phyloP scores from a whole-genome alignment of 1,284 basidiomycete genomes.

The Microbotryum saponariae region DNA sequence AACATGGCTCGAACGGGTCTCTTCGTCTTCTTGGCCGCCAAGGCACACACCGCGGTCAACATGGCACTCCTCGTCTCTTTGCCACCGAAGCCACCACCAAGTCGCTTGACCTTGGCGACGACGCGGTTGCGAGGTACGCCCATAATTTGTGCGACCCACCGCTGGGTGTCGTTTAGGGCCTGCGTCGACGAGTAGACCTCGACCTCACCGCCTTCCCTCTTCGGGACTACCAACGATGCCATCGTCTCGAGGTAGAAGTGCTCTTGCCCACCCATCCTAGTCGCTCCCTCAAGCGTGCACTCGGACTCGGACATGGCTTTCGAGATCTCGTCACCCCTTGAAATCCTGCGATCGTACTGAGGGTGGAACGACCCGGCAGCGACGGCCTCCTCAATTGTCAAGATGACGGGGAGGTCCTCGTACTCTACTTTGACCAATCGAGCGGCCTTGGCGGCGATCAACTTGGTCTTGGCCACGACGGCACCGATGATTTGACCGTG shows the following conservation, averaged over 20 bases:
- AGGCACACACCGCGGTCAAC: constrained; percentile 32
- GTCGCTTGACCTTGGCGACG: constrained; percentile 37
- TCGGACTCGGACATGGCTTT: constrained; percentile 30
- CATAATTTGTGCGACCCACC: constrained; percentile 39
- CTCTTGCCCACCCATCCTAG: constrained; percentile 39
- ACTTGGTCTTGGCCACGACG: constrained; percentile 39
- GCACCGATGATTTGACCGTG: constrained; percentile 41
- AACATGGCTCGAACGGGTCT: constrained; percentile 41
- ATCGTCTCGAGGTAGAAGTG: constrained; percentile 39
- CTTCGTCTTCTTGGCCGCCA: constrained; percentile 39
- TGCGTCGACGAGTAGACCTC: constrained; percentile 41
- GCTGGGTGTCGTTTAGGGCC: constrained; percentile 41
- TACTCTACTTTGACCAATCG: constrained; percentile 40
- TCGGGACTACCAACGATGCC: constrained; percentile 40
- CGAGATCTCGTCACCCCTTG: constrained; percentile 30
- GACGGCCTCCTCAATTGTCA: constrained; percentile 40
- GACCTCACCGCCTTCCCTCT: constrained; percentile 41
- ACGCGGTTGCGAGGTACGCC: constrained; percentile 41
- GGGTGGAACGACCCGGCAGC: constrained; percentile 33
- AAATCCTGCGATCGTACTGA: constrained; percentile 28
- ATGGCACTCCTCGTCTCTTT: constrained; percentile 36
- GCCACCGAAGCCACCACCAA: constrained; percentile 42
- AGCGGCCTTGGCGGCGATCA: constrained; percentile 40
- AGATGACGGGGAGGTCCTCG: constrained; percentile 39
- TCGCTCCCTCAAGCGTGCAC: constrained; percentile 37